A percentile compares a stretch with the other conserved stretches of the same genome.
Evolutionary conservation across 495 filamentous ascomycete species (phyloP).

Genomic region (Thermothielavioides terrestris): DNA sequence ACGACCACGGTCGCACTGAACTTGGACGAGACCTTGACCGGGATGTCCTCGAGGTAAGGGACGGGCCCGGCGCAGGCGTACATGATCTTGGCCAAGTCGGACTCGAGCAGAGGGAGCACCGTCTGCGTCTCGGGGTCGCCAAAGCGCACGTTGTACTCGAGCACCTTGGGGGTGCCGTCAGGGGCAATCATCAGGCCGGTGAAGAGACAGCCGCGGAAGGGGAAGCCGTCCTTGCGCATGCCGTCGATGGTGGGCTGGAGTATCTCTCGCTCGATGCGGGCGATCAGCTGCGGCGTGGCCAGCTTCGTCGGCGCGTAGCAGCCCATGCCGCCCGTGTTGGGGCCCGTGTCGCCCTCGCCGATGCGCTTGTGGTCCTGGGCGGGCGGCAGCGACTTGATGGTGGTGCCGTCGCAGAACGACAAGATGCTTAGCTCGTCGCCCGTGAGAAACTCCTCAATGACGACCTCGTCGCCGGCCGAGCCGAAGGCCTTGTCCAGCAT

Average conservation of each 20-base stretch:
- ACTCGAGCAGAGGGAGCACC: constrained; percentile 74
- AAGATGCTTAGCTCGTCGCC: constrained; percentile 90
- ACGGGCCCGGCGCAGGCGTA: constrained; percentile 69
- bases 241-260: constrained; percentile 84
- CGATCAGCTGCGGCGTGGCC: constrained; percentile 63
- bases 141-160: constrained; percentile 97
- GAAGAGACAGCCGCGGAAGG: constrained; percentile 83
- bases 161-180: constrained; percentile 65
- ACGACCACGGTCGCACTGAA: constrained; percentile 89
- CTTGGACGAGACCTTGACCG: constrained; percentile 55
- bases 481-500: constrained; percentile 89
- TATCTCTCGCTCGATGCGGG: constrained; percentile 70
- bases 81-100: constrained; percentile 87
- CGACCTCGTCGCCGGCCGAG: constrained; percentile 78
- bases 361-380: constrained; percentile 97
- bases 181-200: constrained; percentile 95
- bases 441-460: constrained; percentile 89
- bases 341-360: constrained; percentile 80
- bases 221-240: constrained; percentile 70
- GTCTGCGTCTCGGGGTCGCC: constrained; percentile 97
- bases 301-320: constrained; percentile 90
- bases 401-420: constrained; percentile 83
- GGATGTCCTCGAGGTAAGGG: constrained; percentile 60
- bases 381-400: constrained; percentile 73
- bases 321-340: constrained; percentile 97